Conservation (phyloP, 495 filamentous ascomycete genomes). For the Barbatosphaeria neglecta region DNA sequence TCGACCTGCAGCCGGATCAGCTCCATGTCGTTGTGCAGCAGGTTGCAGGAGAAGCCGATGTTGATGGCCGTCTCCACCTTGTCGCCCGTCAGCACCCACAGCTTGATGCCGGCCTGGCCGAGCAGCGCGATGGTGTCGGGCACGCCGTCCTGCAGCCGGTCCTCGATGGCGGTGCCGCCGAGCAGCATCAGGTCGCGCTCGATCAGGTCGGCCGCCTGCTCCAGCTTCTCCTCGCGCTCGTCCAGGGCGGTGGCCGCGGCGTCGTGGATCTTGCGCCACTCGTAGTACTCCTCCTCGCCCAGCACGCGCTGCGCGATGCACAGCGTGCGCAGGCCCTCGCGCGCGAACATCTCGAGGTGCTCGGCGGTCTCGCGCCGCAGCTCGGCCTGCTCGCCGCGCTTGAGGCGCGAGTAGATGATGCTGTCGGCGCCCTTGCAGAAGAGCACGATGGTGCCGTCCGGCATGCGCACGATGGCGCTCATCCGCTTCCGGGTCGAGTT, state of each 20-base stretch:
- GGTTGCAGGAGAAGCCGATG: conserved; percentile 98
- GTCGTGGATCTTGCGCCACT: conserved; percentile 81
- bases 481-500: conserved; percentile 95
- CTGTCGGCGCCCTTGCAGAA: conserved; percentile 98
- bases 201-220: conserved; percentile 78
- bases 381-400: conserved; percentile 72
- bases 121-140: conserved; percentile 92
- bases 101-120: conserved; percentile 89
- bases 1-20: conserved; percentile 81
- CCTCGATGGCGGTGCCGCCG: conserved; percentile 95
- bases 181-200: conserved; percentile 83
- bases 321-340: conserved; percentile 88
- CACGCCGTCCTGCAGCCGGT: conserved; percentile 93
- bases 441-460: conserved; percentile 78
- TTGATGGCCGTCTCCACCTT: conserved; percentile 99
- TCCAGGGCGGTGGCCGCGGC: conserved; percentile 72
- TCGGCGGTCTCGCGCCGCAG: conserved; percentile 75
- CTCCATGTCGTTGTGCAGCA: conserved; percentile 96
- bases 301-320: conserved; percentile 86
- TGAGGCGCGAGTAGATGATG: conserved; percentile 89
- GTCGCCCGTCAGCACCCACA: conserved; percentile 99
- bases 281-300: conserved; percentile 72
- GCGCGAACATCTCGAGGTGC: conserved; percentile 91
- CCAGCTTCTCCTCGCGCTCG: conserved; percentile 87
- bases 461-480: conserved; percentile 97